Evolutionary conservation across 1,284 basidiomycete genomes (phyloP), one percentile per base, ranked within the genome.

Genomic region (Anthracocystis walkeri): DNA sequence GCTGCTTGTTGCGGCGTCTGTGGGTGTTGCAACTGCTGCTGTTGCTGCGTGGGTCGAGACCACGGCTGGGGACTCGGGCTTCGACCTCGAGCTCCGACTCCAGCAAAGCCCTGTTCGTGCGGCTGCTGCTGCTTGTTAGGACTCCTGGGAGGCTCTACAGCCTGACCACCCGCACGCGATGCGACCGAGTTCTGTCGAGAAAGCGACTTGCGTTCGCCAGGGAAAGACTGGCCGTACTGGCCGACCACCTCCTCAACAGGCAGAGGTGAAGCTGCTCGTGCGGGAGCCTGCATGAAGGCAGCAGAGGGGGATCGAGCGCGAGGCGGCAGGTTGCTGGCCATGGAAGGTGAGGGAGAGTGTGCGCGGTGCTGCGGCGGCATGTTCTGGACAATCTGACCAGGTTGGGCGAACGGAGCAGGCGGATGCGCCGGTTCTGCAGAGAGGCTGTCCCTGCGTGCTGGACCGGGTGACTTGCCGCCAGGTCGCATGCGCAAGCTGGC

Each of bases 161-260:
- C 48, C 41, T 58, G 68, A 7, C 23, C 59, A 27, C 69, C 59
- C 1, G 62, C 59, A 29, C 69, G 73, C 4, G 80, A 78, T 23
- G 80, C 75, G 16, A 66, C 62, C 48, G 81, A 82, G 54, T 81
- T 81, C 55, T 82, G 81, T 6, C 80, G 59, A 18, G 79, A 81
- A 2, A 82, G 64, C n/a, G 75, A 61, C 54, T 75, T 77, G 20
- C 91, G 88, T 85, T 97, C 95, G 2, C 93, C 93, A 1, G 94
- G 95, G 85, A 97, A 90, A 0, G 91, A 90, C 80, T 95, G 93
- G 18, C 91, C 89, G 80, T 97, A 97, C 72, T 90, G 89, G 5
- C 87, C 88, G 10, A 95, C 85, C 2, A 95, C 91, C n/a, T 91
- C 89, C 77, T 93, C 91, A 6, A 90, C 88, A 0, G 90, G 88